Evolutionary conservation across 176 grass and related monocot species (phyloP).

Genomic region (Melocanna baccifera): DNA sequence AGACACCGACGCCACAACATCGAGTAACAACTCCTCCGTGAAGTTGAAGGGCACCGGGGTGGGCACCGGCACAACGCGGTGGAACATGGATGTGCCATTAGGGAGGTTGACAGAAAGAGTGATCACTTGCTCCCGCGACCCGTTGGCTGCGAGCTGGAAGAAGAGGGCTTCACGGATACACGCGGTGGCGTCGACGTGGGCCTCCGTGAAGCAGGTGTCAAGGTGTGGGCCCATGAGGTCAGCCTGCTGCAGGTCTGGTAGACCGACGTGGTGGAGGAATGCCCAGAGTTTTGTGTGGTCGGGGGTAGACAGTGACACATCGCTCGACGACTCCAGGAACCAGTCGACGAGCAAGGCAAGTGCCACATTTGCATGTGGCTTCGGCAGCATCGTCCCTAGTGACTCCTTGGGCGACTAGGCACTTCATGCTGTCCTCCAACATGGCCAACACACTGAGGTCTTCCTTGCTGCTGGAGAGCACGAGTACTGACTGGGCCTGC

Average conservation of each 20-base stretch:
- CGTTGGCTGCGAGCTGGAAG: slow-evolving; percentile 72
- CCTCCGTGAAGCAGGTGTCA: slow-evolving; percentile 52
- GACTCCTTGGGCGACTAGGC: slow-evolving; percentile 60
- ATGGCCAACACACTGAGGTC: slow-evolving; percentile 59
- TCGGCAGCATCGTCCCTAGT: slow-evolving; percentile 52
- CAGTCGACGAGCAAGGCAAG: slow-evolving; percentile 63
- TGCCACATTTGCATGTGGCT: slow-evolving; percentile 61
- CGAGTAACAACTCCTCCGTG: slow-evolving; percentile 49
- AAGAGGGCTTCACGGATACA: slow-evolving; percentile 77
- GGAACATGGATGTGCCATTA: slow-evolving; percentile 66
- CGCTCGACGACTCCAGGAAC: slow-evolving; percentile 68
- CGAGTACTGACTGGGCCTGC: slow-evolving; percentile 16
- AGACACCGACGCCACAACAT: slow-evolving; percentile 43
- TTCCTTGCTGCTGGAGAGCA: slow-evolving; percentile 71
- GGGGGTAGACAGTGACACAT: slow-evolving; percentile 49
- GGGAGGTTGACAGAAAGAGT: slow-evolving; percentile 60
- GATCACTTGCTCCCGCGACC: slow-evolving; percentile 52
- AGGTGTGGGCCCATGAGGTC: slow-evolving; percentile 55
- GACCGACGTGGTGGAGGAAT: slow-evolving; percentile 66
- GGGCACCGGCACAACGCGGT: slow-evolving; percentile 43
- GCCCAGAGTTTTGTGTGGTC: slow-evolving; percentile 65
- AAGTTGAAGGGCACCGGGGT: slow-evolving; percentile 36
- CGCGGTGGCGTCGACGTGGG: slow-evolving; percentile 49
- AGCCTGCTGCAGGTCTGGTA: slow-evolving; percentile 41
- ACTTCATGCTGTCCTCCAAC: slow-evolving; percentile 75